These are phyloP conservation scores for Hawksworthiomyces lignivorus DNA, from an alignment of 2,329 filamentous ascomycete genomes.

Conservation along the genomic window DNA sequence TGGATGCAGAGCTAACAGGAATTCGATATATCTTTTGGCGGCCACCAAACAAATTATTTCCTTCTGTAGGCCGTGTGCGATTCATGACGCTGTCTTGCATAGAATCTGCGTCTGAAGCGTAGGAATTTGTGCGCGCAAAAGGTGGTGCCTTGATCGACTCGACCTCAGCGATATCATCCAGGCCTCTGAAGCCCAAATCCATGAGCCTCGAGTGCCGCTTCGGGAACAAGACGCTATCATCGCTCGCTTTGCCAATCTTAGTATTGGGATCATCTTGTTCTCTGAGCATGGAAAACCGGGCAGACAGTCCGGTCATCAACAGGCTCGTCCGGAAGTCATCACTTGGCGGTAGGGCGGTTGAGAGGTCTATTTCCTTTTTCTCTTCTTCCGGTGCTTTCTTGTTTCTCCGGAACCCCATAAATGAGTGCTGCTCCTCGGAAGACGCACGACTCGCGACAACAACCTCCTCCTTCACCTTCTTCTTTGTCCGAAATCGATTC, in stretches of 20 bases:
- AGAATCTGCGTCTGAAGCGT: constrained; percentile 60
- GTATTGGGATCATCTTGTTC: constrained; percentile 90
- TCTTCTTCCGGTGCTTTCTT: constrained; percentile 47
- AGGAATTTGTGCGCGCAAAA: constrained; percentile 56
- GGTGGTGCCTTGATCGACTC: constrained; percentile 65
- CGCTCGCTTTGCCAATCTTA: constrained; percentile 85
- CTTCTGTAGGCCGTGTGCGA: constrained; percentile 72
- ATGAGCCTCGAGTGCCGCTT: constrained; percentile 71
- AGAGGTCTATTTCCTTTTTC: constrained; percentile 64
- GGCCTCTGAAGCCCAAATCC: constrained; percentile 55
- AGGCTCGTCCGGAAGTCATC: constrained; percentile 95
- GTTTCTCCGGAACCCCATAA: constrained; percentile 40
- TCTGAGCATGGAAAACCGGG: constrained; percentile 91
- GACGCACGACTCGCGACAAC: constrained; percentile 30
- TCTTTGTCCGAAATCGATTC: constrained; percentile 72
- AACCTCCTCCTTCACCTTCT: constrained; percentile 55
- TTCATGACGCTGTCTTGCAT: constrained; percentile 69
- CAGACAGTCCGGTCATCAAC: constrained; percentile 89
- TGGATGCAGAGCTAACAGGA: constrained; percentile 41
- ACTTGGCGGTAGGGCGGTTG: constrained; percentile 64
- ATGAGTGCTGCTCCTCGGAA: constrained; percentile 48
- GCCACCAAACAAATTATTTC: constrained; percentile 89
- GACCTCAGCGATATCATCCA: constrained; percentile 85
- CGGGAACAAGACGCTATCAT: constrained; percentile 83
- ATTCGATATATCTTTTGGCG: constrained; percentile 94